These are phyloP conservation scores for Eragrostis tef DNA, from an alignment of 202 grass and related monocot genomes.

Conservation along the genomic window DNA sequence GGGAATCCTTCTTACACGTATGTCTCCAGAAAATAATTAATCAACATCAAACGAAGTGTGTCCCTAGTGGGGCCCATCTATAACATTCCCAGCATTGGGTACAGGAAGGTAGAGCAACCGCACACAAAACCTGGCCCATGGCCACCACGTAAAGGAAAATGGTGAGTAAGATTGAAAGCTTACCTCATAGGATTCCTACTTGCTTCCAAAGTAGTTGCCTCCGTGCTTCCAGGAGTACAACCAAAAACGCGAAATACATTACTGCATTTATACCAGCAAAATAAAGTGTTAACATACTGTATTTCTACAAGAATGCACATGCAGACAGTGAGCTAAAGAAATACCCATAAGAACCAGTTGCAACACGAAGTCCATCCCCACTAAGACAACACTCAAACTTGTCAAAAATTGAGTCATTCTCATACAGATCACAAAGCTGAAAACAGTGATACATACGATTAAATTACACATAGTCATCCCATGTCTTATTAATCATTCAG, in stretches of 20 bases:
- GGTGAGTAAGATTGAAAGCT: constrained; percentile 12
- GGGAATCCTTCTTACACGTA: background rate
- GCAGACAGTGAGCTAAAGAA: constrained; percentile 41
- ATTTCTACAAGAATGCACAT: constrained; percentile 26
- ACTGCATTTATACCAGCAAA: constrained; percentile 60
- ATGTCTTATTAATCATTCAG: constrained; percentile 26
- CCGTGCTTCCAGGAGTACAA: constrained; percentile 72
- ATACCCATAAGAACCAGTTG: constrained; percentile 99
- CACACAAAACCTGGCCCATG: background rate
- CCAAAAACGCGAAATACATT: constrained; percentile 96
- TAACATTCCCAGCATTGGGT: background rate
- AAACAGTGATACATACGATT: constrained; percentile 49
- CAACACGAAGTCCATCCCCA: constrained; percentile 83
- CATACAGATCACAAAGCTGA: constrained; percentile 98
- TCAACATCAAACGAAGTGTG: background rate
- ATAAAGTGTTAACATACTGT: constrained; percentile 34
- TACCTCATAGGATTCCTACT: constrained; percentile 98
- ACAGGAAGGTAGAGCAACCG: background rate
- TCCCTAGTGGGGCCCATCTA: background rate
- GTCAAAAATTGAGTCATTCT: constrained; percentile 98
- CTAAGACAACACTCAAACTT: constrained; percentile 98
- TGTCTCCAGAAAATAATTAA: background rate
- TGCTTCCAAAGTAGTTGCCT: constrained; percentile 89
- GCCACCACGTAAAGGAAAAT: constrained; percentile 5
- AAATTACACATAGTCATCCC: constrained; percentile 41